Conservation (phyloP, 2,329 filamentous ascomycete species). For the Trichoderma atrobrunneum region DNA sequence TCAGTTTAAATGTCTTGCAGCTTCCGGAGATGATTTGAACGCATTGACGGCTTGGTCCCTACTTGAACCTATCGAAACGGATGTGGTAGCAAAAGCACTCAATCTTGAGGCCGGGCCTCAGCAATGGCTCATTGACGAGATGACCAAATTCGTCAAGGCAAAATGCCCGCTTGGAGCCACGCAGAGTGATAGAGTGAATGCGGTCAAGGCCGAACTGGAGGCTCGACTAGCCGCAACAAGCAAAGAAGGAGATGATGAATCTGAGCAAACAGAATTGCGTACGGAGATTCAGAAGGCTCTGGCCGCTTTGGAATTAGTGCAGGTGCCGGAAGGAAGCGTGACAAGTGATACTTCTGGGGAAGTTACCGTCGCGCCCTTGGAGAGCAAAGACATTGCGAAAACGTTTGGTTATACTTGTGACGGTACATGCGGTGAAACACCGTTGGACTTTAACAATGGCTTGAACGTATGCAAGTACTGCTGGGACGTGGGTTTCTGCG, state of each 20-base stretch:
- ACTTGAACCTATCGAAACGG: background rate
- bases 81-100: background rate
- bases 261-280: accelerated
- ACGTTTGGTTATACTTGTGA: background rate
- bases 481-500: background rate
- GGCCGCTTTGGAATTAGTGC: background rate
- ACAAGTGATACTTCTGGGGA: background rate
- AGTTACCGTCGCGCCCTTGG: background rate
- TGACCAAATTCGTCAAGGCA: background rate
- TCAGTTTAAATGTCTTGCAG: background rate
- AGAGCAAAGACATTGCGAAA: background rate
- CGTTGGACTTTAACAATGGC: background rate
- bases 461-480: background rate
- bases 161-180: background rate
- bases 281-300: background rate
- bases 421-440: background rate
- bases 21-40: background rate
- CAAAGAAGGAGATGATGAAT: background rate
- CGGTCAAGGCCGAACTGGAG: background rate
- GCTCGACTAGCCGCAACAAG: background rate
- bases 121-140: background rate
- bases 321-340: background rate
- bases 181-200: background rate
- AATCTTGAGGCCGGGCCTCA: background rate
- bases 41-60: background rate